Base-by-base conservation (phyloP, 805 yeast species). In the Monosporozyma aerobia region DNA sequence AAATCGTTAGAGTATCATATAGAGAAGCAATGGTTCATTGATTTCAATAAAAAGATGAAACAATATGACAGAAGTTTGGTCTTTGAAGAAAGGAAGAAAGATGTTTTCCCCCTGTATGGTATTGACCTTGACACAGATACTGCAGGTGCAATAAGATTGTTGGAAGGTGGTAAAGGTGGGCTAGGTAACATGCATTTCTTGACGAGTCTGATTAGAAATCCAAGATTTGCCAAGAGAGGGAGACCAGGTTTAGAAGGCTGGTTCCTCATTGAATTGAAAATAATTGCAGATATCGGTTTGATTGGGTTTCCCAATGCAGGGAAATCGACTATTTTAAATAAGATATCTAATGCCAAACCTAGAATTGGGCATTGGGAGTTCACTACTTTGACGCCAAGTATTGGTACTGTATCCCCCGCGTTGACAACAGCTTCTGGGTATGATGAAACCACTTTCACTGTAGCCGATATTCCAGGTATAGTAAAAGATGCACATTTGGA, bases 291-390 rank as follows among this genome's bases (percentile, higher is more conserved):
- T 68, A 71, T 92, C 53, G 99, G 98, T 0, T 72, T 94, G 5
- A 96, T 94, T 23, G 99, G 99, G 0, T 73, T 94, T 19, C 99
- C 99, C 1, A 94, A 94, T 68, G 97, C 98, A 3, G 99, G 99
- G 0, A 94, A 94, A 65, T 88, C 96, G 3, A 89, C 97, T 0
- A 74, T 94, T 32, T 70, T 94, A 46, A 73, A 95, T 52, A 90
- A 95, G 9, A 88, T 94, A 14, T 87, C 97, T 0, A 80, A 82
- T 51, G 98, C 99, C 0, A 76, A 83, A 53, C 97, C 99, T 1
- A 74, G 87, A 53, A 87, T 94, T 13, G 99, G 98, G 0, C 95
- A 90, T 68, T 94, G 97, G 97, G 95, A 86, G 62, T 94, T 94
- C 65, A 94, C 99, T 0, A 94, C 99, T 0, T 71, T 94, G 51